Evolutionary conservation across 2,329 filamentous ascomycete species (phyloP), one percentile per base, ranked within the genome.

Genomic region (Chrysoporthe cubensis): DNA sequence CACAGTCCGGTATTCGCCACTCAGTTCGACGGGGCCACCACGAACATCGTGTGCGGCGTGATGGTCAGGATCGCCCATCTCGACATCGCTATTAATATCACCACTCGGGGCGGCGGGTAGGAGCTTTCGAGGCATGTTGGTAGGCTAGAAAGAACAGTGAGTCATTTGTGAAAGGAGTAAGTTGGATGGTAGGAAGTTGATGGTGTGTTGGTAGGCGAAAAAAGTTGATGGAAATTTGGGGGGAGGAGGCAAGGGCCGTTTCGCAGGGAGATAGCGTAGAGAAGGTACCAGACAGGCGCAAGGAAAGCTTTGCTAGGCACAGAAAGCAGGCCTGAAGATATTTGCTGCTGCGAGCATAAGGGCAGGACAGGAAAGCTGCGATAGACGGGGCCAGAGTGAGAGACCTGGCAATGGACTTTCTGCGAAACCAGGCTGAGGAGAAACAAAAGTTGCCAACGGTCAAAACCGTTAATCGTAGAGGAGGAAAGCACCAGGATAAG

Each of bases 61-160:
- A 21, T 37, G 54, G 16, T 60, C 46, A 11, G 34, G 16, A 18
- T 32, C 21, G 21, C 46, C 18, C 61, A 59, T 65, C 42, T 62
- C 65, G 26, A 43, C 62, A 18, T 68, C 50, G 9, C 44, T 62
- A 32, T 65, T 65, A 18, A 34, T 42, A 18, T 67, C 57, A 2
- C 21, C 67, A 11, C 40, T 43, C 21, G 44, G 52, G n/a, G 52
- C 52, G 18, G 67, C 43, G 18, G 65, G 61, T 14, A 52, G 37
- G n/a, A 64, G 58, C 26, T 54, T 56, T 9, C 63, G 57, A 1
- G 46, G 32, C 58, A 66, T 44, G 26, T 59, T 63, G 3, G 42
- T n/a, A 42, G 50, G 34, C 48, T 66, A 42, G 14, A 26, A 32
- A 40, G 37, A 18, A 13, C 8, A n/a, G 32, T 54, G 13, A 54